Percentiles rank a stretch among this genome's conserved stretches.
Evolutionary conservation across 768 basidiomycete species (phyloP).

Genomic region (Lactifluus subvellereus): DNA sequence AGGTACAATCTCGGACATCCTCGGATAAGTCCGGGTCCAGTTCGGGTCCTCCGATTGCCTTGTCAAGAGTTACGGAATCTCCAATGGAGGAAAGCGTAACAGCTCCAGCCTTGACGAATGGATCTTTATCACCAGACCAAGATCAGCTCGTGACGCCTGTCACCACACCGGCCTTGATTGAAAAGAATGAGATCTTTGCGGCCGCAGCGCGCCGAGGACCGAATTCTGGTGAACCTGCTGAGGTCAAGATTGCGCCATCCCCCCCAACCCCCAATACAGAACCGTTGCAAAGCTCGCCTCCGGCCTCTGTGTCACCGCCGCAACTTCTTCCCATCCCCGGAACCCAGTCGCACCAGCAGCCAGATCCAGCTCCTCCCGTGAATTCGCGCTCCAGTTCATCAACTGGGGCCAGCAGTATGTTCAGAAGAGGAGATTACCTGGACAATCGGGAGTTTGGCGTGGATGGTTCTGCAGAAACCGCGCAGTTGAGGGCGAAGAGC

Average conservation of each 20-base stretch:
- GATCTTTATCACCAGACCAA: not conserved
- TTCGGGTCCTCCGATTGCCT: not conserved
- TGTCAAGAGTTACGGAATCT: conserved; percentile 16
- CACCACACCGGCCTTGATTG: not conserved
- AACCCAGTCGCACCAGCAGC: not conserved
- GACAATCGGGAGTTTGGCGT: conserved; percentile 30
- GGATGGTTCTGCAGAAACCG: conserved; percentile 22
- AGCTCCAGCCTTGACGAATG: not conserved
- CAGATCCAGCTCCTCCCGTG: not conserved
- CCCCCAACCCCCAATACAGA: not conserved
- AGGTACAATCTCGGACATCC: conserved; percentile 7
- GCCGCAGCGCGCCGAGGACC: not conserved
- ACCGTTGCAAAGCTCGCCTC: not conserved
- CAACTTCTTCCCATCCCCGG: not conserved
- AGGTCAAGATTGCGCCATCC: not conserved
- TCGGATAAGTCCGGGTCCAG: conserved; percentile 18
- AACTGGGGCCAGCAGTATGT: conserved; percentile 10
- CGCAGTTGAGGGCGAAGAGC: conserved; percentile 26
- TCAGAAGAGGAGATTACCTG: conserved; percentile 24
- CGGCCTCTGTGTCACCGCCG: not conserved
- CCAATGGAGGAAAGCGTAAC: conserved; percentile 7
- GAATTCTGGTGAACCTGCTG: not conserved
- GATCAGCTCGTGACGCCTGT: not conserved
- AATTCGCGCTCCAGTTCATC: conserved; percentile 15
- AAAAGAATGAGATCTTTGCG: not conserved